These are phyloP conservation scores for Chiua sp. DNA, from an alignment of 1,284 basidiomycete species.

Conservation along the genomic window DNA sequence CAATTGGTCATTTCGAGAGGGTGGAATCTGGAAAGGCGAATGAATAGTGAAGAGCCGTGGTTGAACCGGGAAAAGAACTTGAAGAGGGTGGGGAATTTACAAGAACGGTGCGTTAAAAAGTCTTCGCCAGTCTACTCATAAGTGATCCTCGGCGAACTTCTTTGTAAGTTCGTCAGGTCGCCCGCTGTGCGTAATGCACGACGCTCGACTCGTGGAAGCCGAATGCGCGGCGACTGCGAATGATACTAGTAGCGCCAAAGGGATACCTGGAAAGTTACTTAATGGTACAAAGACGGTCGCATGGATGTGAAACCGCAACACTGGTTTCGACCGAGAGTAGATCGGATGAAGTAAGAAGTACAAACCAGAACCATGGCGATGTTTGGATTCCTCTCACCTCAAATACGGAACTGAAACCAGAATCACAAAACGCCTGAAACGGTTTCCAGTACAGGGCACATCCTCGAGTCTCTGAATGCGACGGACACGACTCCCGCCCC, in stretches of 20 bases:
- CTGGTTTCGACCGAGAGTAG: conserved; percentile 9
- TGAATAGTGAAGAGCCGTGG: conserved; percentile 3
- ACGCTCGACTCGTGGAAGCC: conserved; percentile 18
- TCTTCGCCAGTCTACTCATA: conserved; percentile 6
- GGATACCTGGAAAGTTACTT: conserved; percentile 19
- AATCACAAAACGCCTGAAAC: background rate
- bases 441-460: background rate
- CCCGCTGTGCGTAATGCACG: background rate
- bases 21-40: conserved; percentile 1
- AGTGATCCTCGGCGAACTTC: conserved; percentile 16
- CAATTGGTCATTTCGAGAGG: conserved; percentile 30
- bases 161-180: conserved; percentile 13
- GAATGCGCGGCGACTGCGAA: conserved; percentile 20
- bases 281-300: conserved; percentile 21
- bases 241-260: conserved; percentile 7
- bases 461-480: conserved; percentile 2
- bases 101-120: conserved; percentile 20
- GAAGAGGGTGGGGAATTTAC: background rate
- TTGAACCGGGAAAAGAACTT: conserved; percentile 7
- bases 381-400: conserved; percentile 8
- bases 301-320: conserved; percentile 12
- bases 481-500: background rate
- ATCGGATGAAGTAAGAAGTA: background rate
- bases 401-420: background rate
- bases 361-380: background rate